Percentiles rank a stretch among this genome's conserved stretches.
These are phyloP conservation scores for Arachis monticola DNA, from an alignment of 331 rosid species.

Conservation along the genomic window DNA sequence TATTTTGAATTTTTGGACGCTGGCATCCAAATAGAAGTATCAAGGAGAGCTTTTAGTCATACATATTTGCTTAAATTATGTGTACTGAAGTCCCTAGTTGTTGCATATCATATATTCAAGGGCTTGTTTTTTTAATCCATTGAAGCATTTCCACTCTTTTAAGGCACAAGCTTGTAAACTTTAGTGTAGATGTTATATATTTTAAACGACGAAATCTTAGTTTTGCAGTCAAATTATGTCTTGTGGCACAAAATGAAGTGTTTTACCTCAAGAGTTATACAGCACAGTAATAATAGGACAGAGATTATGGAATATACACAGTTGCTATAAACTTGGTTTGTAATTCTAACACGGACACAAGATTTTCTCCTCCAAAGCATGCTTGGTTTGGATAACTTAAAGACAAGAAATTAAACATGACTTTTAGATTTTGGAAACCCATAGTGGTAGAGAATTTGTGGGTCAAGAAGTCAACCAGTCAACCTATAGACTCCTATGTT, in stretches of 20 bases:
- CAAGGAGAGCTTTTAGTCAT: constrained; percentile 13
- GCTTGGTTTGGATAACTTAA: not conserved
- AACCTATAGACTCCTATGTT: not conserved
- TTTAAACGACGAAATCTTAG: not conserved
- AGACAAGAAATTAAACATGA: not conserved
- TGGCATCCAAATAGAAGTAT: constrained; percentile 58
- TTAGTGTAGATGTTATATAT: constrained; percentile 3
- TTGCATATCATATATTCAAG: constrained; percentile 15
- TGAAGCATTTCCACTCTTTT: constrained; percentile 14
- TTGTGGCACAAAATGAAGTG: not conserved
- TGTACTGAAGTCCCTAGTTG: constrained; percentile 20
- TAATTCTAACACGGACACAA: not conserved
- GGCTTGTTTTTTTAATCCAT: constrained; percentile 9
- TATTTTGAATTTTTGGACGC: constrained; percentile 72
- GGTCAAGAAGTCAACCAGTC: not conserved
- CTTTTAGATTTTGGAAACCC: not conserved
- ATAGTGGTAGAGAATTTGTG: not conserved
- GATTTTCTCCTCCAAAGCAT: no score
- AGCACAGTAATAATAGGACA: not conserved
- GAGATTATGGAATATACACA: not conserved
- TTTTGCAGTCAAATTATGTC: not conserved
- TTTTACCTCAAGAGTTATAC: not conserved
- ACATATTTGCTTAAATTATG: constrained; percentile 5
- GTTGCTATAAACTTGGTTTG: not conserved
- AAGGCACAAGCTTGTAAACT: constrained; percentile 29